Evolutionary conservation across 805 yeast species (phyloP).

Genomic region (Metschnikowia similis): DNA sequence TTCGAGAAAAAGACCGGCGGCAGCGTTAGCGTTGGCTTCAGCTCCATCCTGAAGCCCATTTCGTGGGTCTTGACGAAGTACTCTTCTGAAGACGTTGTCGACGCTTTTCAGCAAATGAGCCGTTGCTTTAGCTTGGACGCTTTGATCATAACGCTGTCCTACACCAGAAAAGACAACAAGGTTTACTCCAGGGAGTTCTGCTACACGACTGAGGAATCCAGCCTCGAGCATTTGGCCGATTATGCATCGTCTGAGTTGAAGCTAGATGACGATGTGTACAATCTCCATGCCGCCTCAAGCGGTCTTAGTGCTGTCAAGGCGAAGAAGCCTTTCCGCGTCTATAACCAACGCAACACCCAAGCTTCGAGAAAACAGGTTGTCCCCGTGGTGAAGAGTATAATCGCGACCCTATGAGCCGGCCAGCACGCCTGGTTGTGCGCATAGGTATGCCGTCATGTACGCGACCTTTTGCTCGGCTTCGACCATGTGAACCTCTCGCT

Average conservation of each 20-base stretch:
- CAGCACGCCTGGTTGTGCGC: slow-evolving; percentile 6
- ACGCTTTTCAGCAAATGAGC: slow-evolving; percentile 20
- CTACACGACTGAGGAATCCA: slow-evolving; percentile 18
- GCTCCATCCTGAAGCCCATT: slow-evolving; percentile 66
- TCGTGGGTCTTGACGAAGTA: slow-evolving; percentile 43
- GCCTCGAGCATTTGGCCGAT: slow-evolving; percentile 19
- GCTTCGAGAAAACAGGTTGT: slow-evolving; percentile 88
- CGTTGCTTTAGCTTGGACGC: slow-evolving; percentile 24
- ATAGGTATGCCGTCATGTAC: slow-evolving; percentile 25
- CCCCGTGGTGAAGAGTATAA: slow-evolving; percentile 46
- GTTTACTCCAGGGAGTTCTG: slow-evolving; percentile 34
- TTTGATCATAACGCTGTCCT: slow-evolving; percentile 37
- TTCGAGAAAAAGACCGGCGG: slow-evolving; percentile 24
- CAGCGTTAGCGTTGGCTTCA: slow-evolving; percentile 56
- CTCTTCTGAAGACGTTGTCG: slow-evolving; percentile 20
- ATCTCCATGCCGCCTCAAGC: slow-evolving; percentile 12
- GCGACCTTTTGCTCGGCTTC: slow-evolving; percentile 9
- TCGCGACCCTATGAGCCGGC: slow-evolving; percentile 18
- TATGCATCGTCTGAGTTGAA: slow-evolving; percentile 20
- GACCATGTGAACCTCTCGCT: slow-evolving; percentile 5
- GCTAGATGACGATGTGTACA: slow-evolving; percentile 24
- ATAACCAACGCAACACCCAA: slow-evolving; percentile 45
- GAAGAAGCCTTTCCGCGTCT: slow-evolving; percentile 20
- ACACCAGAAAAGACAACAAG: slow-evolving; percentile 28
- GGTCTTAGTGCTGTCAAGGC: slow-evolving; percentile 13